Conservation (phyloP, 2,329 filamentous ascomycete genomes). For the Cadophora luteo-olivacea region DNA sequence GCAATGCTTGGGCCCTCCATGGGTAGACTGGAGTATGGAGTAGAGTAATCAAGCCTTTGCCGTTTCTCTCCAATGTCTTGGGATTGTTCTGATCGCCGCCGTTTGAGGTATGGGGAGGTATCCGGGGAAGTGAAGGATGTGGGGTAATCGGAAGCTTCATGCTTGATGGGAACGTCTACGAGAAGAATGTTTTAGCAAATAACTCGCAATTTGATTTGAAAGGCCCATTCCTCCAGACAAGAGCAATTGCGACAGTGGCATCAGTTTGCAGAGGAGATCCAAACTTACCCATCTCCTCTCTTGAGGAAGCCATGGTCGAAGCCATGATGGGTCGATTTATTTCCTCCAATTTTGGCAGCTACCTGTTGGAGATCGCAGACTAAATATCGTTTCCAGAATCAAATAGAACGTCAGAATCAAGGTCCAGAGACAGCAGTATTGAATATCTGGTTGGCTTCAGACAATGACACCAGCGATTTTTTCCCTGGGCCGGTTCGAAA, state of each 20-base stretch:
- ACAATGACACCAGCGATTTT: constrained; percentile 5
- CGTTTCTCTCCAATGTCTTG: constrained; percentile 26
- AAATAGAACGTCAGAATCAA: neutral
- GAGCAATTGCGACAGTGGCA: neutral
- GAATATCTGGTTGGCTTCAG: neutral
- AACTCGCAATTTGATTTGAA: neutral
- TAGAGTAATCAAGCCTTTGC: constrained; percentile 20
- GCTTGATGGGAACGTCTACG: constrained; percentile 23
- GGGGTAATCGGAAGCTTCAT: constrained; percentile 21
- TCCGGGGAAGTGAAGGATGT: constrained; percentile 14
- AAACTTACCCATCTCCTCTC: constrained; percentile 16
- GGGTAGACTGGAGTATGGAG: neutral
- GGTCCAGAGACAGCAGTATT: neutral
- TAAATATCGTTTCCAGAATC: neutral
- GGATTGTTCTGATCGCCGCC: constrained; percentile 26
- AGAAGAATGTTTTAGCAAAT: neutral
- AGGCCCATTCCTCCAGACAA: neutral
- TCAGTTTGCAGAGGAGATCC: neutral
- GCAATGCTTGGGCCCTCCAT: constrained; percentile 13
- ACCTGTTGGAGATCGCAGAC: no score
- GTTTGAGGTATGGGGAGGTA: constrained; percentile 26
- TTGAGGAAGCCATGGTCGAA: constrained; percentile 1
- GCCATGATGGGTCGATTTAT: neutral
- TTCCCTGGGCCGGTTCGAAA: neutral
- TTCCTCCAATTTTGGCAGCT: neutral